Conservation (phyloP, 2,329 filamentous ascomycete species). For the Byssothecium circinans region DNA sequence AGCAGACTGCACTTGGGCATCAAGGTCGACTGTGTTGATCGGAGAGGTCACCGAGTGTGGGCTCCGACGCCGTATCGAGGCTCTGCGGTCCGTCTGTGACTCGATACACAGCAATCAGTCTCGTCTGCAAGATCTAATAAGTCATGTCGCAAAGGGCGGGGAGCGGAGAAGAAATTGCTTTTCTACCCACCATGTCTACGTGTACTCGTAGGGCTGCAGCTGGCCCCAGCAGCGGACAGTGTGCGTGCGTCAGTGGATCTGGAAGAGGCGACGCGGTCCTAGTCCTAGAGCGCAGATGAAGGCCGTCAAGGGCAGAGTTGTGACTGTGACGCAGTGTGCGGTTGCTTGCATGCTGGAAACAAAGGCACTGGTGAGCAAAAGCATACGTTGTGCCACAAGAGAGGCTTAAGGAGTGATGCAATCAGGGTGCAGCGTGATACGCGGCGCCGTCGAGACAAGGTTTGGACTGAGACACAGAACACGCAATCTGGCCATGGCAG, state of each 20-base stretch:
- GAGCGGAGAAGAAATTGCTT: slow-evolving; percentile 17
- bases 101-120: slow-evolving; percentile 24
- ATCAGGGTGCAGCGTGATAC: slow-evolving; percentile 22
- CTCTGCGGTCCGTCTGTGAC: slow-evolving; percentile 34
- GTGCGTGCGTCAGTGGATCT: slow-evolving; percentile 40
- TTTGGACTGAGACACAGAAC: slow-evolving; percentile 3
- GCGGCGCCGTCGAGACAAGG: slow-evolving; percentile 13
- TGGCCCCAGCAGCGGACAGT: slow-evolving; percentile 21
- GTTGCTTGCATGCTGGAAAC: slow-evolving; percentile 42
- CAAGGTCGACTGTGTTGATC: slow-evolving; percentile 15
- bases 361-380: slow-evolving; percentile 22
- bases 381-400: slow-evolving; percentile 37
- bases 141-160: slow-evolving; percentile 1
- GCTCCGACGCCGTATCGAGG: slow-evolving; percentile 23
- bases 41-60: slow-evolving; percentile 17
- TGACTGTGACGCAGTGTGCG: slow-evolving; percentile 32
- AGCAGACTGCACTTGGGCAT: slow-evolving; percentile 9
- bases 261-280: slow-evolving; percentile 29
- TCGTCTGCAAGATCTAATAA: slow-evolving; percentile 11
- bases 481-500: slow-evolving; percentile 27
- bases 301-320: slow-evolving; percentile 26
- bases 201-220: slow-evolving; percentile 25
- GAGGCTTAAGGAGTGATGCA: slow-evolving; percentile 35
- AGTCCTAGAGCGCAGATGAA: slow-evolving; percentile 19
- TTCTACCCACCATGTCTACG: slow-evolving; percentile 45